phyloP scores from a whole-genome alignment of 2,329 filamentous ascomycete species.

The Fonsecaea monophora region DNA sequence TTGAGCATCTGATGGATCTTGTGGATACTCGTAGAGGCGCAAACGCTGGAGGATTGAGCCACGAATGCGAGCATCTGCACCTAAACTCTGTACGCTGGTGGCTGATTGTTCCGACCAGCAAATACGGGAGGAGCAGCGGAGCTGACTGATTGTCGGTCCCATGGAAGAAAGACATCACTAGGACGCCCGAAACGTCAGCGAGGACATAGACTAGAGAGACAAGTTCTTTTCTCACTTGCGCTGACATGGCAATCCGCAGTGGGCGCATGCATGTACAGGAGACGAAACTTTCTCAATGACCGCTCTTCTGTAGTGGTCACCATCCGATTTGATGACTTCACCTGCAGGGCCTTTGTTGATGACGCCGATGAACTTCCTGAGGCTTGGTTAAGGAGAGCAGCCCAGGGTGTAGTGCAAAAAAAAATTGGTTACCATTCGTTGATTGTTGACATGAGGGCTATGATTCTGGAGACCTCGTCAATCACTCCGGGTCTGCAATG shows the following conservation, averaged over 20 bases:
- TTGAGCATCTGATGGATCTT: not conserved
- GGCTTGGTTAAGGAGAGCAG: not conserved
- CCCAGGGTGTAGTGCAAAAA: not conserved
- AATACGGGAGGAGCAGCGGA: not conserved
- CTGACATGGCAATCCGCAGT: slow-evolving; percentile 42
- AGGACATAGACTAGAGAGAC: not conserved
- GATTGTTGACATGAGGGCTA: slow-evolving; percentile 21
- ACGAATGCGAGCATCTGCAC: not conserved
- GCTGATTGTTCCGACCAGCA: slow-evolving; percentile 1
- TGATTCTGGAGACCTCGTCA: slow-evolving; percentile 24
- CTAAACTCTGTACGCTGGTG: slow-evolving; percentile 7
- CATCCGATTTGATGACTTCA: slow-evolving; percentile 19
- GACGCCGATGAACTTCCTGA: slow-evolving; percentile 29
- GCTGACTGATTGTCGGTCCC: not conserved
- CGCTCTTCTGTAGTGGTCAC: slow-evolving; percentile 23
- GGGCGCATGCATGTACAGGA: slow-evolving; percentile 13
- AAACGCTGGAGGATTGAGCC: not conserved
- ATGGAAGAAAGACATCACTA: not conserved
- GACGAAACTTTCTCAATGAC: slow-evolving; percentile 25
- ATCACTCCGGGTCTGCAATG: slow-evolving; percentile 27
- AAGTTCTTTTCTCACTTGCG: slow-evolving; percentile 17
- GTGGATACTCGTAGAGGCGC: not conserved
- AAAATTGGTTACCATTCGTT: slow-evolving; percentile 22
- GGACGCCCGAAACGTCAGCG: not conserved
- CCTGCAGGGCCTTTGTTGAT: slow-evolving; percentile 28